Evolutionary conservation across 768 basidiomycete species (phyloP), one percentile per base, ranked within the genome.

Genomic region (Lepiota venenata): DNA sequence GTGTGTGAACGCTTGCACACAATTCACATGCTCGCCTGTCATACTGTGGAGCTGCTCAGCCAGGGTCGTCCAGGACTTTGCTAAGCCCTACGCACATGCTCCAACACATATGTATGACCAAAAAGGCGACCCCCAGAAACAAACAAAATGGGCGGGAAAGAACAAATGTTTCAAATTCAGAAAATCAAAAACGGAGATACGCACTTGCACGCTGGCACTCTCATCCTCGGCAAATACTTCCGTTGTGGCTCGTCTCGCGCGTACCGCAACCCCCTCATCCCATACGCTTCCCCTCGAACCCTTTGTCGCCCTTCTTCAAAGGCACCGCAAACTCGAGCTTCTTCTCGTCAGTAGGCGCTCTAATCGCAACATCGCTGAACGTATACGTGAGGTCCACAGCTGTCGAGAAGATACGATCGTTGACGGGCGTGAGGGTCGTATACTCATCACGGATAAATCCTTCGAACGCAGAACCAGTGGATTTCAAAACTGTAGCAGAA

Each of bases 321-420:
- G 76, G 76, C 1, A 76, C 52, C 3, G 65, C 62, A 58, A 89
- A 83, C 15, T 75, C 74, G 12, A 84, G 71, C 56, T 81, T 74
- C 64, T 73, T 73, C 37, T 70, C 76, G 56, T 88, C 85, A 2
- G 60, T 67, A 0, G 84, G 82, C 2, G 76, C 43, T 2, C 67
- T 51, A 36, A 90, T 69, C 2, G 62, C 47, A 32, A 88, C 63
- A 0, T 77, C 71, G 1, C 69, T 49, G 65, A 92, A 90, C 1
- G 71, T 79, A 68, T 93, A 95, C 1, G 71, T 67, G 20, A 93
- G 74, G 58, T 96, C 89, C 52, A 98, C 74, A 4, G 90, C 82
- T 2, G 96, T 98, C 15, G 88, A 91, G 71, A 98, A 87, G 62
- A 98, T 87, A 8, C 96, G 82, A 59, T 98, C 96, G 60, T 85